Percentiles rank a stretch among this genome's conserved stretches.
Conservation (phyloP, 257 asterid genomes). For the Solanum pennellii region DNA sequence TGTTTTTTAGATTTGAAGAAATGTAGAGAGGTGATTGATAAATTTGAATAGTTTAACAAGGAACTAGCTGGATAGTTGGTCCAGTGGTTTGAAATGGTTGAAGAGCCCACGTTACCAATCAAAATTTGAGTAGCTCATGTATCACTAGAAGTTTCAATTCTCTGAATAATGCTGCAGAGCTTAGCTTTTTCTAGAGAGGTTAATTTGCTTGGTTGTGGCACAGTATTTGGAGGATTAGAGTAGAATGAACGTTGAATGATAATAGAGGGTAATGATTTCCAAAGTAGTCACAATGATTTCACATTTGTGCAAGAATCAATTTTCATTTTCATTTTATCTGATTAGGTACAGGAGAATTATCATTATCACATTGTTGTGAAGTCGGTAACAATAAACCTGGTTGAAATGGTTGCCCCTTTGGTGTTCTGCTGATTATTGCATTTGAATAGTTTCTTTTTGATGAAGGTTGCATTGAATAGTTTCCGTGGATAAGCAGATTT, state of each 20-base stretch:
- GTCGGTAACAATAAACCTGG: too few relatives aligned
- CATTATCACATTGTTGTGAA: too few relatives aligned
- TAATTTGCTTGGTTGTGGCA: neutral
- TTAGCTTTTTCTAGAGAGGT: neutral
- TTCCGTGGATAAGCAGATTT: neutral
- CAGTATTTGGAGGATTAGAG: too few relatives aligned
- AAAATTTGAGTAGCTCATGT: neutral
- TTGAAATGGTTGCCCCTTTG: neutral
- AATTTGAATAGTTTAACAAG: neutral
- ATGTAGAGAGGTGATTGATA: neutral
- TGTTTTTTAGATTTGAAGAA: neutral
- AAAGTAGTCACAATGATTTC: neutral
- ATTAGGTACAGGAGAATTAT: too few relatives aligned
- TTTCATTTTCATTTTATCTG: neutral
- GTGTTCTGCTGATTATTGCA: neutral
- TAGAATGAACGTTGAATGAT: too few relatives aligned
- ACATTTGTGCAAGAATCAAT: neutral
- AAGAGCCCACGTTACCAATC: neutral
- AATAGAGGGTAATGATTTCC: too few relatives aligned
- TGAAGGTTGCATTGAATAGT: neutral
- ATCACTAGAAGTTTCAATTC: neutral
- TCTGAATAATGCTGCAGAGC: neutral
- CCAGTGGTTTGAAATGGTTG: neutral
- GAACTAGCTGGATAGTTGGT: neutral
- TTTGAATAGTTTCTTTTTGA: neutral